These are phyloP conservation scores for Fremontodendron californicum DNA, from an alignment of 345 rosid genomes.

Conservation along the genomic window DNA sequence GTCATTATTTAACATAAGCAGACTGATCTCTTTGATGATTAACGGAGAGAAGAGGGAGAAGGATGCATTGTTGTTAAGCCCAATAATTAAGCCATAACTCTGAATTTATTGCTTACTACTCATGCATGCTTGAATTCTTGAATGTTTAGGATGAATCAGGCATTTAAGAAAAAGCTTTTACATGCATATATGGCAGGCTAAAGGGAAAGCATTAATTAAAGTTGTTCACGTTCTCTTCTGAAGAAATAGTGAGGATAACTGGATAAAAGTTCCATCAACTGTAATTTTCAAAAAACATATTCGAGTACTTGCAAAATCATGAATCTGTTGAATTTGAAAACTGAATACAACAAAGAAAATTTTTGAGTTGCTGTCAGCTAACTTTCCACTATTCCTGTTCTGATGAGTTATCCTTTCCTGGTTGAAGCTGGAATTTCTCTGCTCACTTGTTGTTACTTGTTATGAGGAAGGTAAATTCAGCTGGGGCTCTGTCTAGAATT, in stretches of 20 bases:
- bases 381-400: not conserved
- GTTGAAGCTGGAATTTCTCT: not conserved
- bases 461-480: not conserved
- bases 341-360: not conserved
- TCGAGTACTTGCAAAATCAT: not conserved
- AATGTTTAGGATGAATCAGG: constrained; percentile 12
- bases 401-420: not conserved
- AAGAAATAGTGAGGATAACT: not conserved
- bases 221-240: constrained; percentile 7
- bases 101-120: constrained; percentile 10
- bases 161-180: constrained; percentile 5
- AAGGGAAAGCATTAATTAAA: constrained; percentile 8
- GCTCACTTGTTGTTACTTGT: not conserved
- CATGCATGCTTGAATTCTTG: not conserved
- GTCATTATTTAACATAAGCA: not conserved
- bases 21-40: not conserved
- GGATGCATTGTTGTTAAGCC: not conserved
- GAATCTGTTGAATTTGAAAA: not conserved
- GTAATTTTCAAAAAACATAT: not conserved
- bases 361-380: not conserved
- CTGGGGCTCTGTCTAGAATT: not conserved
- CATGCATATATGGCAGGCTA: not conserved
- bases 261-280: not conserved
- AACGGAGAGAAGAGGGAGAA: not conserved
- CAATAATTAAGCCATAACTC: not conserved